Evolutionary conservation across 2,329 filamentous ascomycete genomes (phyloP).

Genomic region (Aspergillus uvarum): DNA sequence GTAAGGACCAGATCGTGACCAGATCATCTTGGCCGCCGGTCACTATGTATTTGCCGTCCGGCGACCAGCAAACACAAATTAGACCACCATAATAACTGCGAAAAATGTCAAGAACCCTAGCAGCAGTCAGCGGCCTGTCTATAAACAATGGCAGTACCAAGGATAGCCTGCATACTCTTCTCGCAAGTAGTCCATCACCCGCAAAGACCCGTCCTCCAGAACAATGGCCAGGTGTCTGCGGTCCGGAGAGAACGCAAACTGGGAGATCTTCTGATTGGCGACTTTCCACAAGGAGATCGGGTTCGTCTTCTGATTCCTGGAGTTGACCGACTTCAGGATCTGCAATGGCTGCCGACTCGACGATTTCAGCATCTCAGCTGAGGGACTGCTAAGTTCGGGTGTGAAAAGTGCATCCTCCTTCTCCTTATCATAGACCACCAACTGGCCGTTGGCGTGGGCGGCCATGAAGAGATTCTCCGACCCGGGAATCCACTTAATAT

Average conservation of each 20-base stretch:
- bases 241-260: slow-evolving; percentile 89
- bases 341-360: slow-evolving; percentile 52
- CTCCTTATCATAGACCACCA: slow-evolving; percentile 96
- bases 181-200: slow-evolving; percentile 86
- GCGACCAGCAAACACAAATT: slow-evolving; percentile 94
- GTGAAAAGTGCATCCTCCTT: slow-evolving; percentile 83
- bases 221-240: slow-evolving; percentile 83
- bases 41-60: slow-evolving; percentile 91
- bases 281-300: slow-evolving; percentile 91
- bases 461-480: slow-evolving; percentile 92
- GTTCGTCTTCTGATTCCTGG: slow-evolving; percentile 89
- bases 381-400: slow-evolving; percentile 55
- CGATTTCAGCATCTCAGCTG: slow-evolving; percentile 29
- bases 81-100: slow-evolving; percentile 91
- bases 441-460: slow-evolving; percentile 83
- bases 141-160: background rate
- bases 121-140: slow-evolving; percentile 7
- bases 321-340: slow-evolving; percentile 87
- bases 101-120: slow-evolving; percentile 79
- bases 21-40: slow-evolving; percentile 96
- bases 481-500: slow-evolving; percentile 90
- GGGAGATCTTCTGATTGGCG: slow-evolving; percentile 85
- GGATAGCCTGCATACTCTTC: slow-evolving; percentile 65
- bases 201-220: slow-evolving; percentile 83
- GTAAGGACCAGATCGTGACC: slow-evolving; percentile 90